Evolutionary conservation across 768 basidiomycete species (phyloP), one percentile per base, ranked within the genome.

Genomic region (Trametes punicea): DNA sequence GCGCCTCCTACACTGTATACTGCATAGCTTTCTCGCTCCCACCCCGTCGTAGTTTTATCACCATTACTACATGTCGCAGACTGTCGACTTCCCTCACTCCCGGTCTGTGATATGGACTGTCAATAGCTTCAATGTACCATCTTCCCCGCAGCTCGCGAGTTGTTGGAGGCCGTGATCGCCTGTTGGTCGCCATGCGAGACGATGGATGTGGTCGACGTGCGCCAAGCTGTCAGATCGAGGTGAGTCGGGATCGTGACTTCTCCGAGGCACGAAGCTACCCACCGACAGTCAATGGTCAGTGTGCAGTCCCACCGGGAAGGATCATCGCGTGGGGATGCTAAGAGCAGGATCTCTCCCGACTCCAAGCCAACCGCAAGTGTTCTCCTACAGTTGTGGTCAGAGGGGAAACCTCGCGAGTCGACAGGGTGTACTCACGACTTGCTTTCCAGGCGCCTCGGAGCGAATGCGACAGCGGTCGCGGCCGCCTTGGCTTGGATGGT

Each of bases 91-190:
- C 34, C 13, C 73, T 73, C 73, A 75, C 74, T 77, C 76, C 62
- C 76, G 69, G 70, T 71, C 74, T 74, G 72, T 70, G 65, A 75
- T 64, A 61, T 78, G 81, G 74, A 91, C 75, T 66, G 76, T 76
- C 71, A 84, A 74, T 74, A 96, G 78, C 71, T 84, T 88, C 72
- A 95, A 75, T 77, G 88, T 89, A 76, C 90, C 85, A 78, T 98
- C 95, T 75, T 96, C 93, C 70, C 91, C 90, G 65, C 92, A 92
- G 56, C 85, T 92, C 30, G 92, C 95, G 49, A 98, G 78, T 56
- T 83, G 77, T 54, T 51, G 53, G 10, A 29, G 27, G 34, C 20
- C 15, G 71, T 73, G 51, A 57, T 61, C 46, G 61, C 63, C 11
- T 51, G 65, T 69, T 27, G 86, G 83, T 33, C 87, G 79, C 91